A percentile compares a stretch with the other conserved stretches of the same genome.
Conservation (phyloP, 2,329 filamentous ascomycete species). For the Didymella pinodella region DNA sequence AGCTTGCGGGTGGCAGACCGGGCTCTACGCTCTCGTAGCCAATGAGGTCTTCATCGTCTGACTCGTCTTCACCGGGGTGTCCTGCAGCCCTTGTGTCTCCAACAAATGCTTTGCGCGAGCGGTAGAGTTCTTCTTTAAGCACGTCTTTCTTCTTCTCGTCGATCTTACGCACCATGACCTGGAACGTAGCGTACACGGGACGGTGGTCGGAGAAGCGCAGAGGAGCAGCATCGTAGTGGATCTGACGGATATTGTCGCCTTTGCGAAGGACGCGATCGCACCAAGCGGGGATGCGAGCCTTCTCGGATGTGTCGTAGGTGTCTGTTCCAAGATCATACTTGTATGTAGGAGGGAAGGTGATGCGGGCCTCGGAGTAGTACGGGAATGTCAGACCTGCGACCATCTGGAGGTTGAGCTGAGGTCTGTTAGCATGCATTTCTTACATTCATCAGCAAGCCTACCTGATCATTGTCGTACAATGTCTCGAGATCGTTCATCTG, state of each 20-base stretch:
- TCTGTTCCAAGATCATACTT: slow-evolving; percentile 92
- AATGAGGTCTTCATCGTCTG: slow-evolving; percentile 79
- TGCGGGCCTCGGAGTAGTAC: slow-evolving; percentile 88
- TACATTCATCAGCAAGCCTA: slow-evolving; percentile 39
- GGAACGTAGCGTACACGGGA: slow-evolving; percentile 91
- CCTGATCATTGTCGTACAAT: slow-evolving; percentile 91
- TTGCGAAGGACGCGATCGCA: slow-evolving; percentile 92
- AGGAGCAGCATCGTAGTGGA: slow-evolving; percentile 81
- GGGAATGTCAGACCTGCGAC: slow-evolving; percentile 87
- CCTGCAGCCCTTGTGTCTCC: slow-evolving; percentile 68
- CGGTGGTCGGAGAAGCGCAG: slow-evolving; percentile 92
- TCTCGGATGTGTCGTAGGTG: slow-evolving; percentile 92
- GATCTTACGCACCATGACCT: slow-evolving; percentile 81
- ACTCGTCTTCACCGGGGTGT: slow-evolving; percentile 61
- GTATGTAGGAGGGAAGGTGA: slow-evolving; percentile 92
- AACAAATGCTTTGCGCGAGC: slow-evolving; percentile 69
- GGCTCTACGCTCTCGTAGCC: slow-evolving; percentile 85
- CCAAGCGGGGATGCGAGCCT: slow-evolving; percentile 94
- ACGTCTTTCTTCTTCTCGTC: slow-evolving; percentile 76
- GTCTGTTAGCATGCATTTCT: slow-evolving; percentile 33
- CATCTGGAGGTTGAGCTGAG: slow-evolving; percentile 91
- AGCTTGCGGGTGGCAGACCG: slow-evolving; percentile 71
- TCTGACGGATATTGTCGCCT: slow-evolving; percentile 81
- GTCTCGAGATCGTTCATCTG: slow-evolving; percentile 75
- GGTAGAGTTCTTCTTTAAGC: slow-evolving; percentile 79